Evolutionary conservation across 176 grass and related monocot genomes (phyloP).

Genomic region (Phoenix dactylifera): DNA sequence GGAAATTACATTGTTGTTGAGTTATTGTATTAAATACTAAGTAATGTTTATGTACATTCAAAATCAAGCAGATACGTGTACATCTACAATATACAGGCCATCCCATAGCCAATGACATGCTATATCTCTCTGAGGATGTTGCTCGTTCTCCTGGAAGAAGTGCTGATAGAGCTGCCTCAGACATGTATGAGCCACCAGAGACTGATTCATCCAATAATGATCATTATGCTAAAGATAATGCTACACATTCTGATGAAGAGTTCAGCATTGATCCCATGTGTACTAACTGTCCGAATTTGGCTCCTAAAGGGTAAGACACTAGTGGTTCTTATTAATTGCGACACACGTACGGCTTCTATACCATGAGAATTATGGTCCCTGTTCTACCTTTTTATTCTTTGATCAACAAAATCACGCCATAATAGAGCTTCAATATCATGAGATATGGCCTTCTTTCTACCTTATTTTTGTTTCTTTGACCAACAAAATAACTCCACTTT

Average conservation of each 20-base stretch:
- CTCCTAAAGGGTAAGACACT: constrained; percentile 60
- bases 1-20: too few species aligned
- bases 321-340: constrained; percentile 9
- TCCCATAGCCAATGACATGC: constrained; percentile 81
- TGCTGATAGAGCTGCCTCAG: constrained; percentile 18
- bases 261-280: constrained; percentile 67
- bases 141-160: constrained; percentile 37
- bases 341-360: too few species aligned
- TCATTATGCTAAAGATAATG: constrained; percentile 10
- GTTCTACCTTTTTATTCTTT: too few species aligned
- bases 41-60: background rate
- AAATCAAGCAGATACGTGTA: constrained; percentile 73
- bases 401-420: too few species aligned
- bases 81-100: constrained; percentile 84
- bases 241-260: constrained; percentile 15
- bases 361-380: too few species aligned
- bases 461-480: too few species aligned
- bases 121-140: constrained; percentile 58
- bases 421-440: too few species aligned
- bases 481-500: too few species aligned
- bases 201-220: constrained; percentile 12
- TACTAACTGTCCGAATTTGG: constrained; percentile 83
- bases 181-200: constrained; percentile 4
- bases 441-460: too few species aligned
- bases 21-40: too few species aligned